Evolutionary conservation across 441 rosid genomes (phyloP).

Genomic region (Pelargonium citronellum): DNA sequence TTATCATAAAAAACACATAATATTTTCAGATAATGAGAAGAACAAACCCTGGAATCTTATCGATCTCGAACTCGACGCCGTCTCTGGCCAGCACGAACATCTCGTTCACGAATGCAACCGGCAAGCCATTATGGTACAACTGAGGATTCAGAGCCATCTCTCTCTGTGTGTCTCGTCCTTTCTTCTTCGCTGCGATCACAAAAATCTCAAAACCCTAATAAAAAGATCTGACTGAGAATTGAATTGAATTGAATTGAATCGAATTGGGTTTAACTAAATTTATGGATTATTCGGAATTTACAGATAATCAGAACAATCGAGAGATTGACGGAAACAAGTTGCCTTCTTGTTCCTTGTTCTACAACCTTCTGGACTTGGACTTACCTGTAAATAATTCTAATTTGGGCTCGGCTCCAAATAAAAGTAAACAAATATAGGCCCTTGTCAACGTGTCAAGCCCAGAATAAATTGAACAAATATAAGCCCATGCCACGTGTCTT

Average conservation of each 20-base stretch:
- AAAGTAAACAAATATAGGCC: neutral
- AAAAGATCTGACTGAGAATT: no score
- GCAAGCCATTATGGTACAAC: slow-evolving; percentile 64
- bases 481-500: no score
- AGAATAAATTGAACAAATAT: no score
- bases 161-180: neutral
- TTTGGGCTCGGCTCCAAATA: neutral
- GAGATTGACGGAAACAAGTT: neutral
- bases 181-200: no score
- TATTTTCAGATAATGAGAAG: neutral
- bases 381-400: neutral
- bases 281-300: neutral
- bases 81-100: slow-evolving; percentile 71
- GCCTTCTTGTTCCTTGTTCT: neutral
- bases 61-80: slow-evolving; percentile 83
- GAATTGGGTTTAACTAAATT: neutral
- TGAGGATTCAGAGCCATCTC: slow-evolving; percentile 84
- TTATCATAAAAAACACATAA: neutral
- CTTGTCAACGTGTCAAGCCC: neutral
- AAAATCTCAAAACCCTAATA: no score
- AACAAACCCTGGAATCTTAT: slow-evolving; percentile 80
- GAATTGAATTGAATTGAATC: neutral
- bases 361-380: neutral
- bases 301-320: neutral
- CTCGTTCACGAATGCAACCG: slow-evolving; percentile 73